Base-by-base conservation (phyloP, 352 stramenopile genomes). In the Hyaloperonospora brassicae region DNA sequence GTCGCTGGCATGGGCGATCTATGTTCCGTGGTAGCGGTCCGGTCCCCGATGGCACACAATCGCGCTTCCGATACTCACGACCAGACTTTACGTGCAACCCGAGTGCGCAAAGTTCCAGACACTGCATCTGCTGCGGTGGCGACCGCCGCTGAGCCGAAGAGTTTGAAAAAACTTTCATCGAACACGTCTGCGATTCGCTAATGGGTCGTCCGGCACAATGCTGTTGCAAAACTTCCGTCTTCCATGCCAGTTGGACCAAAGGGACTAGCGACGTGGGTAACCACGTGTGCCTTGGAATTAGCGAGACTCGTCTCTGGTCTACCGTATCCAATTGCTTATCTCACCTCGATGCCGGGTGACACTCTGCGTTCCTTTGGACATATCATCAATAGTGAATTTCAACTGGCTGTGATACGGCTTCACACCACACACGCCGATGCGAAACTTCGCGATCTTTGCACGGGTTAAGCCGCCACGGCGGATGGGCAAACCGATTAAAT, bases 291-390 rank as follows among this genome's bases (percentile, higher is more conserved):
- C 8, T 46, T 27, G 14, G 36, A 46, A 46, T 8, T 46, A 17
- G 40, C 40, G 40, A 17, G 7, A 31, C 27, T 31, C 40, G 13
- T 21, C 10, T 13, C n/a, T 46, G 27, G 27, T 7, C 27, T 31
- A 31, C 27, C 27, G 3, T 31, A 31, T 31, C 17, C 40, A 5
- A 17, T 46, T 46, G 22, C 40, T 46, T 46, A 27, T 17, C 40
- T 46, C 7, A 1, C 40, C 40, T 46, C n/a, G 8, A 46, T 24
- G 13, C 2, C 40, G 7, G 10, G 40, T 5, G 40, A 46, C 25
- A 46, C n/a, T 17, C 40, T 46, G 12, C 40, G n/a, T 27, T 14
- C 39, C 40, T 46, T 46, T 46, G 40, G 21, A 30, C 2, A 46
- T 30, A 5, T 17, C 10, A 46, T 46, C n/a, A 46, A 27, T 17